These are phyloP conservation scores for Cubamyces lactineus DNA, from an alignment of 768 basidiomycete species.

Conservation along the genomic window DNA sequence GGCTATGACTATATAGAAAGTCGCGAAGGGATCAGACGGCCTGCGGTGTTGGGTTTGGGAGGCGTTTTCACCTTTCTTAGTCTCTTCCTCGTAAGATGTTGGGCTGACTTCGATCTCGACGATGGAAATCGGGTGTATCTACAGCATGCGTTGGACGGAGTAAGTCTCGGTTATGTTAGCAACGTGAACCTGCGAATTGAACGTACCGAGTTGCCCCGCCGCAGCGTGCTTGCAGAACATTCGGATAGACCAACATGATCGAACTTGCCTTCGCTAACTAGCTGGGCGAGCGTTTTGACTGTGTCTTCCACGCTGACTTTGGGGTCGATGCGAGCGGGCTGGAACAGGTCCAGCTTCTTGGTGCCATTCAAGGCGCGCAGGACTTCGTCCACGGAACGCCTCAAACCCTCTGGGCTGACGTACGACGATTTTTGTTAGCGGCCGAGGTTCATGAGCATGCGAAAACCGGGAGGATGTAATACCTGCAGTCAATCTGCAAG, in stretches of 20 bases:
- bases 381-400: slow-evolving; percentile 48
- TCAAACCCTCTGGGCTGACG: slow-evolving; percentile 40
- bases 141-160: no score
- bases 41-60: background rate
- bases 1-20: slow-evolving; percentile 44
- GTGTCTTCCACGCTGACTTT: slow-evolving; percentile 40
- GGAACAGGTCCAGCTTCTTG: slow-evolving; percentile 62
- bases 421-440: background rate
- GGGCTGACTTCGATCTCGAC: slow-evolving; percentile 71
- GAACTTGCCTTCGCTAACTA: slow-evolving; percentile 58
- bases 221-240: slow-evolving; percentile 49
- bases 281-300: slow-evolving; percentile 42
- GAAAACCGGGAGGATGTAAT: background rate
- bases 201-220: slow-evolving; percentile 36
- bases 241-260: slow-evolving; percentile 63
- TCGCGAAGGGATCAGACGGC: background rate
- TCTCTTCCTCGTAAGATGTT: slow-evolving; percentile 56
- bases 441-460: background rate
- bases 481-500: slow-evolving; percentile 1
- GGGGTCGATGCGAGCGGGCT: slow-evolving; percentile 51
- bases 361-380: slow-evolving; percentile 48
- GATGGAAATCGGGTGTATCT: slow-evolving; percentile 54
- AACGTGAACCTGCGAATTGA: background rate
- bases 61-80: slow-evolving; percentile 42
- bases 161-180: no score